These are phyloP conservation scores for Taiozyma onychis DNA, from an alignment of 1,139 yeast genomes.

Conservation along the genomic window DNA sequence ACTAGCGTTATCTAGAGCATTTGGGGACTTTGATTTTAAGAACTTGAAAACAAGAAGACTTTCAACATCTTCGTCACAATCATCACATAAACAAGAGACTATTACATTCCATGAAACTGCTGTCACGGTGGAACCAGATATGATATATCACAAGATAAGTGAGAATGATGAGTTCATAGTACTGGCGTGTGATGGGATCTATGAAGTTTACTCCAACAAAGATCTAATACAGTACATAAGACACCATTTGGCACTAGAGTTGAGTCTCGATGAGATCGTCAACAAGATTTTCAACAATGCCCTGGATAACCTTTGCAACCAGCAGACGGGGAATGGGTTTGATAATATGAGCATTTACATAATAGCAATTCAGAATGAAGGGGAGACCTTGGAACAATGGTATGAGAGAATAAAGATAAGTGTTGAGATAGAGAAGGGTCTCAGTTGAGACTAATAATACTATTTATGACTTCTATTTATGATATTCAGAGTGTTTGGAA, in stretches of 20 bases:
- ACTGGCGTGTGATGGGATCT: slow-evolving; percentile 73
- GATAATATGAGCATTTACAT: slow-evolving; percentile 75
- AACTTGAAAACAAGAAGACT: slow-evolving; percentile 21
- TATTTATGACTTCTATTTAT: background rate
- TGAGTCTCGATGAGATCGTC: slow-evolving; percentile 52
- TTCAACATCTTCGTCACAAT: background rate
- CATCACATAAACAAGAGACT: background rate
- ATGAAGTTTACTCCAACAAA: slow-evolving; percentile 69
- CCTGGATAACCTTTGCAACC: slow-evolving; percentile 61
- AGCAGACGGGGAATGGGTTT: slow-evolving; percentile 71
- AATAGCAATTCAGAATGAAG: slow-evolving; percentile 48
- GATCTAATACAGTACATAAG: slow-evolving; percentile 50
- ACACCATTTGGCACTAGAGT: slow-evolving; percentile 51
- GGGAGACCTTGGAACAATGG: slow-evolving; percentile 50
- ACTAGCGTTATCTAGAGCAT: slow-evolving; percentile 67
- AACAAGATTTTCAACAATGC: slow-evolving; percentile 60
- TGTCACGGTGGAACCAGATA: slow-evolving; percentile 68
- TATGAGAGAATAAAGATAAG: slow-evolving; percentile 45
- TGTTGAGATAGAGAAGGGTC: slow-evolving; percentile 41
- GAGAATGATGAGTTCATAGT: slow-evolving; percentile 59
- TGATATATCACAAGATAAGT: slow-evolving; percentile 44
- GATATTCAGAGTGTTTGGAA: no score
- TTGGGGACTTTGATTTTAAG: slow-evolving; percentile 70
- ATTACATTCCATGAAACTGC: slow-evolving; percentile 29
- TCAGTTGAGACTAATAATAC: background rate